phyloP scores from a whole-genome alignment of 768 basidiomycete genomes.

The Trametes coccinea region DNA sequence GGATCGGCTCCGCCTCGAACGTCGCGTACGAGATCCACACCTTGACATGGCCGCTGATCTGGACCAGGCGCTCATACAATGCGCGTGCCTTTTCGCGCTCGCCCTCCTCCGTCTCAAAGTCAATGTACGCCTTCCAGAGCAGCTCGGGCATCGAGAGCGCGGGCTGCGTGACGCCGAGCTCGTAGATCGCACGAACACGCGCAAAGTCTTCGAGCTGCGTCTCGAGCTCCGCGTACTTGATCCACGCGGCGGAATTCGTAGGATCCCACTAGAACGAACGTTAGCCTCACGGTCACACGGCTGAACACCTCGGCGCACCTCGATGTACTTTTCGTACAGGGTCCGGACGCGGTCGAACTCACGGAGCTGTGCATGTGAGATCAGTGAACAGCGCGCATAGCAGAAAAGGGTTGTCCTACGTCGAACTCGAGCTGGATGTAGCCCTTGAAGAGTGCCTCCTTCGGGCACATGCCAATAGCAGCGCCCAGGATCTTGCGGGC shows the following conservation, averaged over 20 bases:
- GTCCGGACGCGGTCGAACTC: conserved; percentile 94
- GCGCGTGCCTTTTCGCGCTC: conserved; percentile 83
- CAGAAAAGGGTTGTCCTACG: conserved; percentile 42
- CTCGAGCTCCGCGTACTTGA: conserved; percentile 93
- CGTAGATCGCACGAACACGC: conserved; percentile 92
- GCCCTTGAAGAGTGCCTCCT: conserved; percentile 92
- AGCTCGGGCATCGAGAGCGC: conserved; percentile 94
- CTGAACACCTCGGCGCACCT: conserved; percentile 30
- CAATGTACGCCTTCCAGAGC: conserved; percentile 94
- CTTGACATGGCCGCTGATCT: conserved; percentile 90
- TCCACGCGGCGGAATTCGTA: conserved; percentile 92
- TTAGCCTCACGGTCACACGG: neutral
- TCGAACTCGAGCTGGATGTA: conserved; percentile 95
- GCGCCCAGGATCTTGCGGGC: conserved; percentile 89
- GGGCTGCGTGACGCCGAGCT: conserved; percentile 81
- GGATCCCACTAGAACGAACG: conserved; percentile 65
- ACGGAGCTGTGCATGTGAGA: conserved; percentile 54
- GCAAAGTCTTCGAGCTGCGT: conserved; percentile 81
- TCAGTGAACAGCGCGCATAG: conserved; percentile 9
- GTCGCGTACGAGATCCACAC: conserved; percentile 96
- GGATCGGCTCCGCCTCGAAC: conserved; percentile 83
- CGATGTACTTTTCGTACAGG: conserved; percentile 92
- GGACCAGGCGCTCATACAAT: conserved; percentile 85
- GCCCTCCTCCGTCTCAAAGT: conserved; percentile 94
- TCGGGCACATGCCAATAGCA: conserved; percentile 94